Percentiles rank a stretch among this genome's conserved stretches.
Conservation (phyloP, 495 filamentous ascomycete species). For the Aspergillus asperescens region DNA sequence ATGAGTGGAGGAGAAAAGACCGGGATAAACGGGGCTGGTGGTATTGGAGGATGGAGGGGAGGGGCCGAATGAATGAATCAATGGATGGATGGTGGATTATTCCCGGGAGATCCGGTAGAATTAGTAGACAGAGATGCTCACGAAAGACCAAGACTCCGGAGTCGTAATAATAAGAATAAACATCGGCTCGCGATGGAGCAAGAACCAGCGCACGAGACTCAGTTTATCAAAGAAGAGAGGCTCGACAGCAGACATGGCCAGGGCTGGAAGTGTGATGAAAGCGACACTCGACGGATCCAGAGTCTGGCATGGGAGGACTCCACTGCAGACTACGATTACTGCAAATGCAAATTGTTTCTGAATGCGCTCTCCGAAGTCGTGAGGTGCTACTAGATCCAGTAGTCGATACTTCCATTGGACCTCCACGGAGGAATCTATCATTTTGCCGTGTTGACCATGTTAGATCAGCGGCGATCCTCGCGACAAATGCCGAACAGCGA, state of each 20-base stretch:
- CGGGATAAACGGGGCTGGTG: not conserved
- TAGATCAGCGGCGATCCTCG: too few species aligned
- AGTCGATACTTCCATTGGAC: too few species aligned
- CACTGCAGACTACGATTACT: not conserved
- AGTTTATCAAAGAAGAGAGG: not conserved
- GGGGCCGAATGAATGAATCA: not conserved
- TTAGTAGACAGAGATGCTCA: not conserved
- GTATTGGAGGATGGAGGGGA: not conserved
- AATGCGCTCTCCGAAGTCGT: too few species aligned
- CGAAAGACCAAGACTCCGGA: not conserved
- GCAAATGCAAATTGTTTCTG: too few species aligned
- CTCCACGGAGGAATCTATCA: too few species aligned
- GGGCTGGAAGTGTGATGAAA: conserved; percentile 8
- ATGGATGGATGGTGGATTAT: not conserved
- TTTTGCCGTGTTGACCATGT: too few species aligned
- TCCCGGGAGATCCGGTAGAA: conserved; percentile 1
- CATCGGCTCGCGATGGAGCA: not conserved
- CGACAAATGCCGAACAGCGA: too few species aligned
- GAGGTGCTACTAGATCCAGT: too few species aligned
- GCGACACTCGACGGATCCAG: conserved; percentile 4
- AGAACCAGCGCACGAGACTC: not conserved
- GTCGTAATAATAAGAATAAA: too few species aligned
- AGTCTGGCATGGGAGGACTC: not conserved
- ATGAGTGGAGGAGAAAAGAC: not conserved
- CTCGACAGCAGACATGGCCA: not conserved